These are phyloP conservation scores for Citrus unshiu DNA, from an alignment of 345 rosid genomes.

Conservation along the genomic window DNA sequence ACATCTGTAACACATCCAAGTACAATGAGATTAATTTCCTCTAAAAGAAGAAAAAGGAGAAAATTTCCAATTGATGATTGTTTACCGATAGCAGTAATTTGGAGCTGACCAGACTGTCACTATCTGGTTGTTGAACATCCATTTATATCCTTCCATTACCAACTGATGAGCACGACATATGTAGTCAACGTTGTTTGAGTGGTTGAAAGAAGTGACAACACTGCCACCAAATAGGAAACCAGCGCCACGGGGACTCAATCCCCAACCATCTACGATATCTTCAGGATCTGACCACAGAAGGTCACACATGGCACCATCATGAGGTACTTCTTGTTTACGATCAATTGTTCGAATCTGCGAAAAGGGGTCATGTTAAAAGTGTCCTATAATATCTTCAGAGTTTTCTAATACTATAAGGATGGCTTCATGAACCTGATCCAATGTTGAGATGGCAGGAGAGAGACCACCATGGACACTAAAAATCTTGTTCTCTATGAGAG, in stretches of 20 bases:
- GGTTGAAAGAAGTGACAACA: constrained; percentile 86
- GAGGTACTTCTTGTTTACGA: constrained; percentile 99
- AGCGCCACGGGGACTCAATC: constrained; percentile 97
- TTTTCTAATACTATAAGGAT: constrained; percentile 19
- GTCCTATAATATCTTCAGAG: constrained; percentile 2
- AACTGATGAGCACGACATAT: constrained; percentile 95
- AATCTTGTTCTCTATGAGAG: constrained; percentile 86
- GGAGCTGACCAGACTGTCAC: constrained; percentile 99
- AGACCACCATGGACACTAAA: constrained; percentile 99
- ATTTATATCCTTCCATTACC: constrained; percentile 98
- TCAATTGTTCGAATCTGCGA: constrained; percentile 87
- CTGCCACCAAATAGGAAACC: constrained; percentile 90
- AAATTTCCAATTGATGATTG: not conserved
- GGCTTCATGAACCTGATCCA: constrained; percentile 75
- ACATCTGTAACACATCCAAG: constrained; percentile 52
- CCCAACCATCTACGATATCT: constrained; percentile 96
- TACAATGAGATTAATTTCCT: constrained; percentile 1
- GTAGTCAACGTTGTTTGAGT: constrained; percentile 79
- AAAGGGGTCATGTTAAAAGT: constrained; percentile 13
- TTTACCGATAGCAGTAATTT: constrained; percentile 95
- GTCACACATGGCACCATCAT: constrained; percentile 99
- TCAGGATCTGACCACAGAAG: constrained; percentile 99
- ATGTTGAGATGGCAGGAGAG: constrained; percentile 79
- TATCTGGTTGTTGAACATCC: constrained; percentile 94
- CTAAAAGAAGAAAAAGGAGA: constrained; percentile 4